phyloP scores from a whole-genome alignment of 2,329 filamentous ascomycete genomes.

The Pyrenophora tritici-repentis region DNA sequence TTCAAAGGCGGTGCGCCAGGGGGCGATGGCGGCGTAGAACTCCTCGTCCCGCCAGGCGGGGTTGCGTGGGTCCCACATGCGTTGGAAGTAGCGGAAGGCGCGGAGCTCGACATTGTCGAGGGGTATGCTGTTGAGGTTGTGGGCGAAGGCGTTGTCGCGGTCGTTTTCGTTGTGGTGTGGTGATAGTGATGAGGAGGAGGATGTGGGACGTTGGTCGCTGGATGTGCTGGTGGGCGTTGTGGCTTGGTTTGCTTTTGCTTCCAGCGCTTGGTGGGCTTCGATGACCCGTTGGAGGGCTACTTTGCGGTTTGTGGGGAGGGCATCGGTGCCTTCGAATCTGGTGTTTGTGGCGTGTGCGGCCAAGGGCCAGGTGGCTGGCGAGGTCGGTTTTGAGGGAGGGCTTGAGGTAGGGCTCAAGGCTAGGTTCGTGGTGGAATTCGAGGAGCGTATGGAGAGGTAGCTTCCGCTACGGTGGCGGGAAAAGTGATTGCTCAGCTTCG shows the following conservation, averaged over 20 bases:
- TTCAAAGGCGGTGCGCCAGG: constrained; percentile 21
- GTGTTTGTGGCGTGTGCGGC: too few relatives aligned
- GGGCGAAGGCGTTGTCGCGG: constrained; percentile 14
- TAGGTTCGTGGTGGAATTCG: neutral
- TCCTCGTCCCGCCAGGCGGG: constrained; percentile 15
- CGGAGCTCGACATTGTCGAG: constrained; percentile 28
- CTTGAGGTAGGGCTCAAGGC: too few relatives aligned
- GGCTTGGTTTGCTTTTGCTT: constrained; percentile 7
- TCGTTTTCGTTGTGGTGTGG: neutral
- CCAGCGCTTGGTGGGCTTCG: constrained; percentile 24
- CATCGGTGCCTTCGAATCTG: constrained; percentile 24
- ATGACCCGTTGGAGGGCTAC: constrained; percentile 21
- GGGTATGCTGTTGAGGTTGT: constrained; percentile 18
- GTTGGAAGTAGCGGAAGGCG: constrained; percentile 26
- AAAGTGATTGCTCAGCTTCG: constrained; percentile 14
- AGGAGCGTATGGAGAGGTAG: constrained; percentile 2
- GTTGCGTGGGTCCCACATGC: constrained; percentile 23
- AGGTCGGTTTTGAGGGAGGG: too few relatives aligned
- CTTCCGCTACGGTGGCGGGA: constrained; percentile 15
- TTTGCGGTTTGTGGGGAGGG: constrained; percentile 20
- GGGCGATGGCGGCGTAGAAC: constrained; percentile 19
- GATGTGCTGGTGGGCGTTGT: constrained; percentile 8
- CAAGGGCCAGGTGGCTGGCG: too few relatives aligned
- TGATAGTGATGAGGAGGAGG: constrained; percentile 10
- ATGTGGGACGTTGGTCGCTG: constrained; percentile 5